Evolutionary conservation across 768 basidiomycete species (phyloP), one percentile per base, ranked within the genome.

Genomic region (Rhodocollybia butyracea): DNA sequence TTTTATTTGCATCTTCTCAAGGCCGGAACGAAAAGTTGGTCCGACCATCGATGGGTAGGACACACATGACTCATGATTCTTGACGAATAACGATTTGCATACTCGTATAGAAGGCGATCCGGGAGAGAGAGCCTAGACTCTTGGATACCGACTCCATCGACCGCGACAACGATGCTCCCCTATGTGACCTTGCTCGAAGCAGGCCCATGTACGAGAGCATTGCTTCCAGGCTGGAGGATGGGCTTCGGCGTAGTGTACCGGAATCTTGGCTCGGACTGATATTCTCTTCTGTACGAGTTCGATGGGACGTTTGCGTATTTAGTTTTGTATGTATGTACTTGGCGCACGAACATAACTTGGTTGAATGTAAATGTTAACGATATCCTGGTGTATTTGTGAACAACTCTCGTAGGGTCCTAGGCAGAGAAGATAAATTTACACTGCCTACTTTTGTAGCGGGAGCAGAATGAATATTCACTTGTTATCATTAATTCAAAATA

Each of bases 261-360:
- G 17, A 50, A 32, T 41, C 41, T 54, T 45, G 53, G 31, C 45
- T 43, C 13, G 34, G 43, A 45, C 53, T 34, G 8, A 32, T 21
- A 26, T 12, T 34, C 42, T 42, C 24, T 34, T 54, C 42, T 50
- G 29, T 45, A 54, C 51, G 53, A 46, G 30, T 30, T 36, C 12
- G 19, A 34, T 21, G 27, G 31, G 41, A 45, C 53, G 31, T 46
- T 46, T 54, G 29, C 42, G 31, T 54, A 46, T 22, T 19, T 32
- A 45, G 42, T 54, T n/a, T 54, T 54, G 52, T 54, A 54, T 46
- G 30, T 54, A 54, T 46, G 30, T 46, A 54, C 22, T 42, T 36
- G 34, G 40, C 29, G 34, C 34, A 27, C 34, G 13, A n/a, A 38
- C 39, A 19, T 19, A n/a, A 40, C 17, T 40, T 40, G 34, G 15